Evolutionary conservation across 2,329 filamentous ascomycete species (phyloP), one percentile per base, ranked within the genome.

Genomic region (Pyricularia sp.): DNA sequence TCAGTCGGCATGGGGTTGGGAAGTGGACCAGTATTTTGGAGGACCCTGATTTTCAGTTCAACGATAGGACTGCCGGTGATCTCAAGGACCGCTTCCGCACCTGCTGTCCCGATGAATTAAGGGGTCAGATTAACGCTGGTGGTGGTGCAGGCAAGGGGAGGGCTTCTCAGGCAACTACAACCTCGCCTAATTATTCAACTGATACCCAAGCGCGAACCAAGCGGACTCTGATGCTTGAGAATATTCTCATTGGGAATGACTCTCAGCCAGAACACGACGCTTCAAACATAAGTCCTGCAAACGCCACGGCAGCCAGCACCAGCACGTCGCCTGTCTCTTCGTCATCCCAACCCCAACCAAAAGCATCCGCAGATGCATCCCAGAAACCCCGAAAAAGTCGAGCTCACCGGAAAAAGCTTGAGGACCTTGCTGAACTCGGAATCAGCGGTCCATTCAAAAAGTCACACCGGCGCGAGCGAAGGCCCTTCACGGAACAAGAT

Each of bases 11-110:
- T 73, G 88, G 88, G 0, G 84, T 90, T 10, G 88, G 88, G 55
- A 87, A 86, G 72, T 90, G 88, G 88, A 88, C 86, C 10, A 85
- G 81, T 69, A 90, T 90, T 36, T 77, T 90, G 28, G 86, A 88
- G 66, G 88, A 90, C 70, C 77, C 82, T 0, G 83, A 83, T 61
- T 90, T 88, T 74, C 81, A 76, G 12, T 90, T 90, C 78, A 87
- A 88, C 72, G 82, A 82, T 20, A 83, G 88, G 70, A 86, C 84
- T 1, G 86, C 87, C 4, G 86, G 86, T 10, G 88, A 90, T 73
- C 76, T 90, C 67, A 90, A 90, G 75, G 88, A 90, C 75, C 82
- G 88, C 14, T 90, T 90, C 73, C 82, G 88, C 66, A 90, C 88
- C 3, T 90, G 87, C 74, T 90, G 87, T 71, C 88, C 88, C 0